phyloP scores from a whole-genome alignment of 2,329 filamentous ascomycete genomes.

The Stachybotrys echinatus region DNA sequence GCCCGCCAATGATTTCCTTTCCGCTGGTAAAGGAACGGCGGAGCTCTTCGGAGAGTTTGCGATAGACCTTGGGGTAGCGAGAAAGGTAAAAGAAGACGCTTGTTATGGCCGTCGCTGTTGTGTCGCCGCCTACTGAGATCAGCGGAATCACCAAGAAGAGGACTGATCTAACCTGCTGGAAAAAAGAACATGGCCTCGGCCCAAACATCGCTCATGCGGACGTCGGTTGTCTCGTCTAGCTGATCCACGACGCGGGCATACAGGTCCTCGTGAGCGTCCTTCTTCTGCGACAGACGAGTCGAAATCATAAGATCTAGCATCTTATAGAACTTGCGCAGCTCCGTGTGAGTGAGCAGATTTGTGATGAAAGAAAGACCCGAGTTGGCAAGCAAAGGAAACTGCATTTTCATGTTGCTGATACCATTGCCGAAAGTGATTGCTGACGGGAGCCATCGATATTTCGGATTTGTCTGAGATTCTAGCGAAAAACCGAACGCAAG shows the following conservation, averaged over 20 bases:
- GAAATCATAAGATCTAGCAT: conserved; percentile 2
- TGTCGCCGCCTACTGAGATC: neutral
- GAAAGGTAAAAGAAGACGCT: neutral
- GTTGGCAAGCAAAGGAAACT: conserved; percentile 1
- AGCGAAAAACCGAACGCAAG: conserved; percentile 6
- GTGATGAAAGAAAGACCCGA: neutral
- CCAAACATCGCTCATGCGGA: neutral
- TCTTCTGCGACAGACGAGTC: conserved; percentile 1
- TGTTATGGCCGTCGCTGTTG: neutral
- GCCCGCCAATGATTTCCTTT: neutral
- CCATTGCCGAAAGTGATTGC: conserved; percentile 1
- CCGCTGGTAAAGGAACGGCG: neutral
- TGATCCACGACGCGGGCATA: no score
- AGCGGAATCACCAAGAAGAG: neutral
- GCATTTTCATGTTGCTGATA: conserved; percentile 5
- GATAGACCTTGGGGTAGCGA: neutral
- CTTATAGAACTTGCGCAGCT: conserved; percentile 2
- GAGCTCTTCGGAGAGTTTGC: neutral
- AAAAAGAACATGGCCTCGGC: neutral
- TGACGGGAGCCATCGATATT: conserved; percentile 1
- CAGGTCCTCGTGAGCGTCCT: neutral
- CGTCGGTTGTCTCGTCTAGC: no score
- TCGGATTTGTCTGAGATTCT: conserved; percentile 3
- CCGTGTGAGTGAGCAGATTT: neutral
- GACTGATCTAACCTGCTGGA: neutral